Evolutionary conservation across 2,329 filamentous ascomycete species (phyloP), one percentile per base, ranked within the genome.

Genomic region (Penicillium frequentans): DNA sequence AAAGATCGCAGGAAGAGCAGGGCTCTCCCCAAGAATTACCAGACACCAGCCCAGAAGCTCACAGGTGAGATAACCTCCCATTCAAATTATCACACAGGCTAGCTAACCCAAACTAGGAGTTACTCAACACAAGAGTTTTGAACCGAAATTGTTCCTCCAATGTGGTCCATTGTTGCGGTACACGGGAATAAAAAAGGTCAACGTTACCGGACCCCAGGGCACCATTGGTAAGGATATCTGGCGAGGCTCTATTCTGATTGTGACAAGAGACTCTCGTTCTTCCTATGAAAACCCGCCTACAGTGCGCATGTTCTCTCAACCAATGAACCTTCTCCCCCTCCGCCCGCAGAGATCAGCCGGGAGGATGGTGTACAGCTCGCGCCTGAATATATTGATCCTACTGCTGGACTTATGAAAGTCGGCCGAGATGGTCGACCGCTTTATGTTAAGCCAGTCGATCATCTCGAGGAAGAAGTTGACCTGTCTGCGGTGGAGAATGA

Each of bases 221-320:
- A 63, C 68, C 11, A 64, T 72, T 29, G 87, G 91, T 44, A 84
- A 86, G 51, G 91, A 96, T 66, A 86, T 93, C 21, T 99, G 95
- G 95, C 86, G 93, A 72, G 95, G 95, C 5, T 96, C 87, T 58
- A 83, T 98, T 56, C 92, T 99, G 91, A 96, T 99, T 66, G 92
- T 99, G 23, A 98, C 95, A 0, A 83, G 87, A 52, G 93, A 99
- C 69, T 83, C 85, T 2, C 84, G 89, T 42, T 98, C 93, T 2
- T 90, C 89, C 0, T 96, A 97, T 69, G 87, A 91, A 48, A 84
- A 84, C n/a, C 73, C 79, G 0, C 95, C 95, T 4, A 90, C 84
- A 0, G 78, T 99, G 62, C 85, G 93, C 44, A 75, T 99, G 4
- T 99, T 98, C 72, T 86, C 89, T 7, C 93, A 97, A 69, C 89